phyloP scores from a whole-genome alignment of 192 early-diverging fungal genomes.

The Backusella macrospora region DNA sequence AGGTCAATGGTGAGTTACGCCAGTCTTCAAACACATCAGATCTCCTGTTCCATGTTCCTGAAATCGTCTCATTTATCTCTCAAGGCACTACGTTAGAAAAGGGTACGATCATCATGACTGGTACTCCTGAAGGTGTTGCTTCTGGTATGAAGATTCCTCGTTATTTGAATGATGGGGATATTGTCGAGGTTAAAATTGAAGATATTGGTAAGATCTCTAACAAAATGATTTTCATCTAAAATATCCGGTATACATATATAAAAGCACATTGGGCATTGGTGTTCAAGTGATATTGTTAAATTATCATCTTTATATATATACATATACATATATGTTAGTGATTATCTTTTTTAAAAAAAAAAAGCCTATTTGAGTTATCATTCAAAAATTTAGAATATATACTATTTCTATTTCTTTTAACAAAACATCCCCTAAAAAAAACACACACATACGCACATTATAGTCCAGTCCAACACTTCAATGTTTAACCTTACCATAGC shows the following conservation, averaged over 20 bases:
- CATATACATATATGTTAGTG: too few relatives aligned
- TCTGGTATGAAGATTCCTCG: conserved; percentile 19
- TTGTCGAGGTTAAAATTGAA: conserved; percentile 70
- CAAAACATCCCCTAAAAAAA: not conserved
- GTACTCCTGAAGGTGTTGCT: conserved; percentile 91
- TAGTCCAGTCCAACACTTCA: not conserved
- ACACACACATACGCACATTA: not conserved
- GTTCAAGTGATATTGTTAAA: not conserved
- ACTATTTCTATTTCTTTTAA: not conserved
- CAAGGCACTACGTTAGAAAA: conserved; percentile 84
- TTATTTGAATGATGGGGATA: conserved; percentile 68
- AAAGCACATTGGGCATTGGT: not conserved
- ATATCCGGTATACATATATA: not conserved
- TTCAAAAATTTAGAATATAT: not conserved
- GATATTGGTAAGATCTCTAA: conserved; percentile 40
- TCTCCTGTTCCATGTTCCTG: conserved; percentile 54
- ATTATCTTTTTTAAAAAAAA: not conserved
- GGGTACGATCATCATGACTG: conserved; percentile 89
- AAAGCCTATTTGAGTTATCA: not conserved
- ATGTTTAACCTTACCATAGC: not conserved
- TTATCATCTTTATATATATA: not conserved
- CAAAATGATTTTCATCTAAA: conserved; percentile 12
- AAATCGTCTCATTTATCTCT: conserved; percentile 76
- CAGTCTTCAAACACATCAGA: conserved; percentile 82
- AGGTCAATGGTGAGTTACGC: conserved; percentile 67